These are phyloP conservation scores for Neoboletus brunneissimus DNA, from an alignment of 768 basidiomycete species.

Conservation along the genomic window DNA sequence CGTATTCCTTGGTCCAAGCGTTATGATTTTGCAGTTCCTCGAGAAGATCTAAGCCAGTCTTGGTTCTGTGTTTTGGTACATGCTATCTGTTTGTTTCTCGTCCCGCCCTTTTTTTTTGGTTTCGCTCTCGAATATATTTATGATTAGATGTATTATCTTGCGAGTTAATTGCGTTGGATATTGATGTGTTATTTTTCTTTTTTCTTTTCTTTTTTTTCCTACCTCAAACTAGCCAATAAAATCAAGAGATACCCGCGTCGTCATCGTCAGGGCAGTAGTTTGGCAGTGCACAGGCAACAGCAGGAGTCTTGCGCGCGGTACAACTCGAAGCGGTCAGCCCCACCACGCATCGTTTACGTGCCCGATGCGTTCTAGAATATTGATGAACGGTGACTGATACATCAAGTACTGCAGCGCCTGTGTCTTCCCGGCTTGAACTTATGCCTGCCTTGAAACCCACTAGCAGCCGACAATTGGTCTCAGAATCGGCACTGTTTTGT, in stretches of 20 bases:
- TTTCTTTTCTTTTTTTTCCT: not conserved
- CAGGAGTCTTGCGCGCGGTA: not conserved
- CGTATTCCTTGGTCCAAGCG: not conserved
- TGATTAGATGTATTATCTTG: constrained; percentile 15
- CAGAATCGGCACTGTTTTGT: too few relatives aligned
- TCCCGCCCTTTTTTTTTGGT: not conserved
- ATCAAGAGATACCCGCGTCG: constrained; percentile 8
- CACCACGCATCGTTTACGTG: not conserved
- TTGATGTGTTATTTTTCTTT: not conserved
- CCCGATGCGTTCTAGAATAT: too few relatives aligned
- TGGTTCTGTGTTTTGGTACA: constrained; percentile 12
- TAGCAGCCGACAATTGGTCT: too few relatives aligned
- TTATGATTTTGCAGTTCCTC: not conserved
- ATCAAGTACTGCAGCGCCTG: not conserved
- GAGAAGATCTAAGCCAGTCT: constrained; percentile 5
- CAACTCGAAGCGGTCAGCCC: too few relatives aligned
- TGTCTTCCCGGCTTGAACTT: too few relatives aligned
- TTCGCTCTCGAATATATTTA: constrained; percentile 19
- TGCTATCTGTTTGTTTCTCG: constrained; percentile 19
- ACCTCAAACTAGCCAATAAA: not conserved
- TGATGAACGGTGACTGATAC: not conserved
- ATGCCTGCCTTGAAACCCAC: too few relatives aligned
- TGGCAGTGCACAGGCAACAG: not conserved
- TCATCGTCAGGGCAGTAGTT: not conserved
- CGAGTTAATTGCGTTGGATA: constrained; percentile 10